Evolutionary conservation across 768 basidiomycete genomes (phyloP), one percentile per base, ranked within the genome.

Genomic region (Tephrocybe sp.): DNA sequence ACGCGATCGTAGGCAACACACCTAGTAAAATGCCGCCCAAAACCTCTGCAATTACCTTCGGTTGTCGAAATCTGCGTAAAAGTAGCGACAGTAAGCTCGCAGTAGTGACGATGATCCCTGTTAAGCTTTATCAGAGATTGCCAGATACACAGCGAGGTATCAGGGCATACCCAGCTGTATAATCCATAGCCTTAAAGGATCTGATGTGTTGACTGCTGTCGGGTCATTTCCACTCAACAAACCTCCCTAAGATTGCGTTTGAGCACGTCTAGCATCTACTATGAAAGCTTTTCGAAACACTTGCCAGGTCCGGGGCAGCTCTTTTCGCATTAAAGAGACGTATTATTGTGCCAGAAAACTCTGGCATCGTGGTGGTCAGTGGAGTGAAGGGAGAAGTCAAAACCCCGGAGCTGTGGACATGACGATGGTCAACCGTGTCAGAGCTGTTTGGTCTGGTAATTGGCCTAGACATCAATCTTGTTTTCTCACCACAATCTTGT

Each of bases 11-110:
- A 96, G 76, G n/a, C 14, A 13, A 60, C 61, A 62, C 68, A 74
- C 94, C 93, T 4, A 98, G 79, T 22, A 98, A 59, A 55, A 98
- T 93, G 7, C 96, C 95, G 4, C 89, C 93, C 32, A 97, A 69
- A 22, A 96, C 75, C 58, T 91, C 89, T 5, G 88, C 85, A 22
- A 90, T 90, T 41, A 91, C 89, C 61, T 81, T 86, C 4, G 96
- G 96, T 60, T 98, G 96, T 19, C 79, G 78, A 31, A 96, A 69
- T 65, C 78, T 87, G n/a, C 80, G 73, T 33, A 98, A 74, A 3
- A 66, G 73, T 13, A 92, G 76, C 1, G 84, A 80, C n/a, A 94
- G 79, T 17, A 89, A 55, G 62, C 88, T 89, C 3, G 89, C 85
- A 47, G 85, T 88, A 38, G 76, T 68, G 45, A 99, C 79, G 69